These are phyloP conservation scores for Grosmannia penicillata DNA, from an alignment of 2,329 filamentous ascomycete species.

Conservation along the genomic window DNA sequence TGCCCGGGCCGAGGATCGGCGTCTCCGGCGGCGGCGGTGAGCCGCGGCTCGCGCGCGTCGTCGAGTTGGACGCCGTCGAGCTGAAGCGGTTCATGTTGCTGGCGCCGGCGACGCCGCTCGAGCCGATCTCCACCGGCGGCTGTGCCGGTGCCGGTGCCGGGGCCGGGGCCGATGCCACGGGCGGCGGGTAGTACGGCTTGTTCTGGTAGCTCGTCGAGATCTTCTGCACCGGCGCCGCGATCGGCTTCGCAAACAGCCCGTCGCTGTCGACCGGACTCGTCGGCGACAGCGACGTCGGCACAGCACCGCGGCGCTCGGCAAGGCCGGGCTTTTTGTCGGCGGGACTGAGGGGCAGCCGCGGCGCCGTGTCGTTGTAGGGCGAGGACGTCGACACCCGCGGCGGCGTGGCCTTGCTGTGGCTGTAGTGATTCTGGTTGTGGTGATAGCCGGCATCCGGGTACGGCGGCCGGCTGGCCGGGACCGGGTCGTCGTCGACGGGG, in stretches of 20 bases:
- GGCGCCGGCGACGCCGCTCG: background rate
- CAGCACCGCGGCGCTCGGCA: conserved; percentile 70
- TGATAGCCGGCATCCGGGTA: conserved; percentile 30
- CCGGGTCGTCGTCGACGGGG: conserved; percentile 52
- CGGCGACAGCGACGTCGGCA: conserved; percentile 68
- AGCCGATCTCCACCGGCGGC: conserved; percentile 10
- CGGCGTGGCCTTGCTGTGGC: conserved; percentile 20
- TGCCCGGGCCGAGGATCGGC: conserved; percentile 59
- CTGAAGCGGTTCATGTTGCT: conserved; percentile 43
- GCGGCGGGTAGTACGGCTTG: conserved; percentile 47
- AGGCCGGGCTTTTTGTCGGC: conserved; percentile 45
- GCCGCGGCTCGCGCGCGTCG: conserved; percentile 78
- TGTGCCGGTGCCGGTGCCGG: background rate
- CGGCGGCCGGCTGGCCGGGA: conserved; percentile 22
- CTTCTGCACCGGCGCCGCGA: conserved; percentile 23
- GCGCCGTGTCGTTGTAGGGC: conserved; percentile 32
- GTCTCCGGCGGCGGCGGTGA: conserved; percentile 94
- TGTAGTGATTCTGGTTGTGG: too few relatives aligned
- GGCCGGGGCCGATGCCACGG: conserved; percentile 17
- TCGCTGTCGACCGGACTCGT: conserved; percentile 63
- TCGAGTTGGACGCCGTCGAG: conserved; percentile 86
- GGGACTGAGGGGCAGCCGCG: conserved; percentile 40
- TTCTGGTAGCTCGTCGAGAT: conserved; percentile 33
- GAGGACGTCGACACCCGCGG: conserved; percentile 19
- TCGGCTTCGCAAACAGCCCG: conserved; percentile 60